Evolutionary conservation across 305 asterid species (phyloP).

Genomic region (Petunia hybrid): DNA sequence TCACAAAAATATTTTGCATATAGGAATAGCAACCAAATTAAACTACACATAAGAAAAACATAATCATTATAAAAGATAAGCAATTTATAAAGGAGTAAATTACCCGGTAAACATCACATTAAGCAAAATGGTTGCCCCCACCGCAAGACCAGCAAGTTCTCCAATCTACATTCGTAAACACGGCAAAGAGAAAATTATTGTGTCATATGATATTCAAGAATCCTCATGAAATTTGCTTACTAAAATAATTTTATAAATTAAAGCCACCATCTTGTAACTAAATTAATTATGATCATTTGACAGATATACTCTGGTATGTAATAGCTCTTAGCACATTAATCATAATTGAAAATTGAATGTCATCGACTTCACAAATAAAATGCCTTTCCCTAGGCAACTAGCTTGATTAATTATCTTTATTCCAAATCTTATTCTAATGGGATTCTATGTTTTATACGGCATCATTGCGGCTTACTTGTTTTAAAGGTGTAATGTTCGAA

Average conservation of each 20-base stretch:
- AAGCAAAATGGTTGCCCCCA: slow-evolving; percentile 54
- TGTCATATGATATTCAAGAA: neutral
- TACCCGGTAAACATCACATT: slow-evolving; percentile 62
- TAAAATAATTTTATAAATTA: neutral
- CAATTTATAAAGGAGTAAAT: neutral
- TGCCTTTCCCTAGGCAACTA: too few relatives aligned
- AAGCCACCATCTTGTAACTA: neutral
- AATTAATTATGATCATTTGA: neutral
- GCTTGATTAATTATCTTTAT: too few relatives aligned
- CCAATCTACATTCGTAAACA: slow-evolving; percentile 42
- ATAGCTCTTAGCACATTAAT: neutral
- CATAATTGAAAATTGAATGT: neutral
- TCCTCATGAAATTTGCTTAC: neutral
- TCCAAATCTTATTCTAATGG: too few relatives aligned
- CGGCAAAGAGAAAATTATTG: neutral
- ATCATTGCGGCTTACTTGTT: too few relatives aligned
- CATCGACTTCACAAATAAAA: too few relatives aligned
- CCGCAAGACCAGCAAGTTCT: slow-evolving; percentile 55
- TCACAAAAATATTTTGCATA: neutral
- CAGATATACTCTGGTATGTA: neutral
- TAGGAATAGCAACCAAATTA: neutral
- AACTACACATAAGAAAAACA: neutral
- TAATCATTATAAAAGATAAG: neutral
- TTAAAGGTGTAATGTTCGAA: too few relatives aligned
- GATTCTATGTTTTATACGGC: too few relatives aligned